phyloP scores from a whole-genome alignment of 2,329 filamentous ascomycete species.

The Karstenula rhodostoma region DNA sequence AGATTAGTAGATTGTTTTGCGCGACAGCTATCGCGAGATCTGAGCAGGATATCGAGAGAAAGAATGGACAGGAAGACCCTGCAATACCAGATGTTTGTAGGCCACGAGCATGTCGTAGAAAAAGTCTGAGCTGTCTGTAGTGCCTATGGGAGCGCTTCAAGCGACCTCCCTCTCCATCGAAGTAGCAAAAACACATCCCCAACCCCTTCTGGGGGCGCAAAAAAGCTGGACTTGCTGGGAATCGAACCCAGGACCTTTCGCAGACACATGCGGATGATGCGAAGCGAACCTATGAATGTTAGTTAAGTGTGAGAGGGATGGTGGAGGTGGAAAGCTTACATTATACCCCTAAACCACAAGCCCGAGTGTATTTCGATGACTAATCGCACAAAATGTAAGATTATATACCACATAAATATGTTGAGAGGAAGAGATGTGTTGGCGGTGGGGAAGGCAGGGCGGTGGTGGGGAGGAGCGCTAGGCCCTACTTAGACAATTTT shows the following conservation, averaged over 20 bases:
- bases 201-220: background rate
- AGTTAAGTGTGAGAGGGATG: background rate
- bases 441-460: background rate
- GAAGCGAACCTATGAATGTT: slow-evolving; percentile 6
- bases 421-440: background rate
- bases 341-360: slow-evolving; percentile 16
- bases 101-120: too few species aligned
- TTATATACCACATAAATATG: background rate
- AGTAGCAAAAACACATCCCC: too few species aligned
- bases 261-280: slow-evolving; percentile 10
- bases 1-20: too few species aligned
- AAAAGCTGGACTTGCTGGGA: slow-evolving; percentile 10
- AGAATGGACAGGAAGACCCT: too few species aligned
- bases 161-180: too few species aligned
- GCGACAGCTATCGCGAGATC: too few species aligned
- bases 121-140: too few species aligned
- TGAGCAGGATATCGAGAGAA: too few species aligned
- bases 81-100: too few species aligned
- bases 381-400: background rate
- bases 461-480: background rate
- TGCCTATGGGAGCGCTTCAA: too few species aligned
- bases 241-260: slow-evolving; percentile 15
- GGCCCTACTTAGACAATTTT: background rate
- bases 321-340: background rate
- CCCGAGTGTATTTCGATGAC: slow-evolving; percentile 3